Base-by-base conservation (phyloP, 345 rosid genomes). In the Syzygium jambos region DNA sequence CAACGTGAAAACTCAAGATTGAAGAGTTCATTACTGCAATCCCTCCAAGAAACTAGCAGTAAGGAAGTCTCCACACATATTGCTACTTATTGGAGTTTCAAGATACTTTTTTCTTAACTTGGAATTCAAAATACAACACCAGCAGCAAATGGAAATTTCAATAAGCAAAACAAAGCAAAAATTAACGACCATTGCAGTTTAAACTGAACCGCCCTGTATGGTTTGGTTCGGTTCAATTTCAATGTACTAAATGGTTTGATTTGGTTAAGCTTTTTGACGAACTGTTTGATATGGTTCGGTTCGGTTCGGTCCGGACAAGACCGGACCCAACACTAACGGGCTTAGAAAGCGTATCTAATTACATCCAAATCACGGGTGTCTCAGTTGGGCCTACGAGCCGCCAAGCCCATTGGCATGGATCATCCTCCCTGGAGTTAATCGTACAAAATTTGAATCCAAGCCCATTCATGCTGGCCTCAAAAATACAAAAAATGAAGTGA, bases 231-330 rank as follows among this genome's bases (percentile, higher is more conserved):
- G 29, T 25, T 57, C 65, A 25, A 25, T 57, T 57, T 57, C 29
- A 57, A 57, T 57, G 25, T 57, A 51, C 65, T 34, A 2, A 17
- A 30, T 17, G 3, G 11, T 34, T 73, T 73, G 80, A 34, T 73
- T 19, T 73, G 4, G 49, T 34, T 41, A 73, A 65, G 43, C 78
- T 65, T 4, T 0, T 16, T 30, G 5, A 8, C 12, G 9, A 8
- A 30, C 17, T 30, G 3, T 30, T 30, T 30, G 3, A 65, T 17
- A 8, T 1, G 1, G 0, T 30, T 2, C 3, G 30, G 2, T 30
- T 2, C 3, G 30, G 5, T 29, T 2, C 0, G 1, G 1, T 16
- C 11, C 5, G 6, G 3, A 4, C 30, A 30, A 22, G 43, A 30
- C 9, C 22, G 43, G 22, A 30, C 9, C 43, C 43, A 8, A 30